phyloP scores from a whole-genome alignment of 352 stramenopile species.

The Phytophthora sojae region DNA sequence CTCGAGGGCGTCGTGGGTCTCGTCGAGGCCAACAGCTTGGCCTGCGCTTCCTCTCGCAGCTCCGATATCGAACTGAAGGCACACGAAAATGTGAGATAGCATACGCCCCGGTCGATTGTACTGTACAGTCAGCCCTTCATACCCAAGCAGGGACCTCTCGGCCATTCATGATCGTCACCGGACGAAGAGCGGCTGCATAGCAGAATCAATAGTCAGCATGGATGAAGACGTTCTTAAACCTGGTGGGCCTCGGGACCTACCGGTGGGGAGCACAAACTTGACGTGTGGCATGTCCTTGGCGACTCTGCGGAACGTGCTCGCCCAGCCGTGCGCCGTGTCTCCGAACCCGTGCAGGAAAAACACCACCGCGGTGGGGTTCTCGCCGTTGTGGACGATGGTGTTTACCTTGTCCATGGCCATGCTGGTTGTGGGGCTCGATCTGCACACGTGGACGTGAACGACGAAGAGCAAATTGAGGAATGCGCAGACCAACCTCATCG shows the following conservation, averaged over 20 bases:
- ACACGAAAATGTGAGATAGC: not conserved
- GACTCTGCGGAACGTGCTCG: constrained; percentile 61
- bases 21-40: constrained; percentile 12
- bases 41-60: not conserved
- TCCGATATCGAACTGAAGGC: not conserved
- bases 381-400: constrained; percentile 35
- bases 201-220: not conserved
- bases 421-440: not conserved
- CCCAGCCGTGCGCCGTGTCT: constrained; percentile 90
- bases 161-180: constrained; percentile 94
- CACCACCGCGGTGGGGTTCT: constrained; percentile 33
- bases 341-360: constrained; percentile 92
- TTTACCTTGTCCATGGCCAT: constrained; percentile 45
- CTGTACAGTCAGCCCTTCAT: not conserved
- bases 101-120: too few relatives aligned
- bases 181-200: constrained; percentile 72
- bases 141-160: constrained; percentile 93
- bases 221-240: not conserved
- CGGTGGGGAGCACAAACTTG: constrained; percentile 79
- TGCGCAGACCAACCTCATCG: not conserved
- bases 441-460: constrained; percentile 13
- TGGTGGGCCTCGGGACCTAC: not conserved
- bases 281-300: constrained; percentile 65
- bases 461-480: constrained; percentile 1
- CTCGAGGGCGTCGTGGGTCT: constrained; percentile 15